phyloP scores from a whole-genome alignment of 805 yeast genomes.

The Kodamaea sagamina region DNA sequence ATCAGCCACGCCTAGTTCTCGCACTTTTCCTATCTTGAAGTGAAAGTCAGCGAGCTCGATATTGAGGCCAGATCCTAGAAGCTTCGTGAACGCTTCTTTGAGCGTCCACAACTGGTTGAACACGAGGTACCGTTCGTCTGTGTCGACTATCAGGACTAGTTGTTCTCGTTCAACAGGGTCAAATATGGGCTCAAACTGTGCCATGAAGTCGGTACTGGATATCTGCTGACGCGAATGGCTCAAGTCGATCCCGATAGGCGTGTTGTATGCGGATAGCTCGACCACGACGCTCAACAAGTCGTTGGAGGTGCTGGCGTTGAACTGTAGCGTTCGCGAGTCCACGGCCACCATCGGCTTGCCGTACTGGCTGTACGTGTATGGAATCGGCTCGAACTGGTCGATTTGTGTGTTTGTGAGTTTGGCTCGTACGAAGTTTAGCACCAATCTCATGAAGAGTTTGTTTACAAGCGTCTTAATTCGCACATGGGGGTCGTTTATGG shows the following conservation, averaged over 20 bases:
- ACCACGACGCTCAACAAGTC: conserved; percentile 50
- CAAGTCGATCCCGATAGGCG: conserved; percentile 39
- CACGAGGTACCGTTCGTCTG: conserved; percentile 23
- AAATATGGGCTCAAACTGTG: conserved; percentile 46
- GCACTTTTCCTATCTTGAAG: conserved; percentile 9
- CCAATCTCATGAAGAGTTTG: conserved; percentile 45
- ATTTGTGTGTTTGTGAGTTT: conserved; percentile 14
- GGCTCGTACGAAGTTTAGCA: conserved; percentile 37
- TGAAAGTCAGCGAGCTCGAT: conserved; percentile 15
- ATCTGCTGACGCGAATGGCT: conserved; percentile 36
- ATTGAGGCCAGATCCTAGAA: conserved; percentile 58
- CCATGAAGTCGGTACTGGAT: conserved; percentile 29
- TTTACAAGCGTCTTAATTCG: conserved; percentile 44
- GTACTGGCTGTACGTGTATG: conserved; percentile 34
- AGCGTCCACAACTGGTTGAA: conserved; percentile 75
- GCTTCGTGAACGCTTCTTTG: conserved; percentile 75
- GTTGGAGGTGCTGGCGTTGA: conserved; percentile 63
- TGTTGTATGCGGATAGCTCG: conserved; percentile 22
- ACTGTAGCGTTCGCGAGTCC: conserved; percentile 31
- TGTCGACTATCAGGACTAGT: conserved; percentile 24
- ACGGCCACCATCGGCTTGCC: conserved; percentile 60
- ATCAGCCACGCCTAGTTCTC: too few species aligned
- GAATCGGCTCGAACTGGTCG: conserved; percentile 25
- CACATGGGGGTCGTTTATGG: conserved; percentile 37
- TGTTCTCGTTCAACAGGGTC: conserved; percentile 33